phyloP scores from a whole-genome alignment of 1,284 basidiomycete genomes.

The Neonothopanus nambi region DNA sequence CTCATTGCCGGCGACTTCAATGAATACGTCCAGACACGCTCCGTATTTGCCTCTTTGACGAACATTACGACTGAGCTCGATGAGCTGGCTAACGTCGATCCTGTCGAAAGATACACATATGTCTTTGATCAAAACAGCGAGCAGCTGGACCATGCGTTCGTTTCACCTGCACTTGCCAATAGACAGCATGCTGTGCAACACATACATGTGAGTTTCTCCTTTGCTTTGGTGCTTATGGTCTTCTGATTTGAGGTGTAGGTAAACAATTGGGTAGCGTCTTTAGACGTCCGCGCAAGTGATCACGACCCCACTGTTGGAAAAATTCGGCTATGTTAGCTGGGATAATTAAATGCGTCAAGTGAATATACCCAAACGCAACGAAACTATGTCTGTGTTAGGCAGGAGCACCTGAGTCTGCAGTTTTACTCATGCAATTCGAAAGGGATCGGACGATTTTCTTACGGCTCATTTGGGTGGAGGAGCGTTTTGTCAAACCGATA shows the following conservation, averaged over 20 bases:
- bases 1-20: slow-evolving; percentile 66
- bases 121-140: slow-evolving; percentile 60
- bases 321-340: slow-evolving; percentile 43
- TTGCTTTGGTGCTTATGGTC: neutral
- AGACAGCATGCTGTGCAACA: slow-evolving; percentile 52
- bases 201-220: slow-evolving; percentile 41
- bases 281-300: slow-evolving; percentile 48
- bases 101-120: slow-evolving; percentile 61
- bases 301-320: slow-evolving; percentile 60
- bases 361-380: too few relatives aligned
- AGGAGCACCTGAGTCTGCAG: too few relatives aligned
- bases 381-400: too few relatives aligned
- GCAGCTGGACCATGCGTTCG: slow-evolving; percentile 60
- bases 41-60: slow-evolving; percentile 50
- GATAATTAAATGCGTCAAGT: neutral
- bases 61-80: slow-evolving; percentile 50
- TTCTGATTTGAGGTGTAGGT: slow-evolving; percentile 18
- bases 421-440: too few relatives aligned
- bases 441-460: too few relatives aligned
- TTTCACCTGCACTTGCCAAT: slow-evolving; percentile 46
- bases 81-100: slow-evolving; percentile 44
- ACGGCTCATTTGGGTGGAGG: too few relatives aligned
- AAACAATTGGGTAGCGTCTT: slow-evolving; percentile 53
- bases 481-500: too few relatives aligned
- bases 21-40: slow-evolving; percentile 55